Conservation (phyloP, 169 alveolate species). For the Perkinsus marinus region DNA sequence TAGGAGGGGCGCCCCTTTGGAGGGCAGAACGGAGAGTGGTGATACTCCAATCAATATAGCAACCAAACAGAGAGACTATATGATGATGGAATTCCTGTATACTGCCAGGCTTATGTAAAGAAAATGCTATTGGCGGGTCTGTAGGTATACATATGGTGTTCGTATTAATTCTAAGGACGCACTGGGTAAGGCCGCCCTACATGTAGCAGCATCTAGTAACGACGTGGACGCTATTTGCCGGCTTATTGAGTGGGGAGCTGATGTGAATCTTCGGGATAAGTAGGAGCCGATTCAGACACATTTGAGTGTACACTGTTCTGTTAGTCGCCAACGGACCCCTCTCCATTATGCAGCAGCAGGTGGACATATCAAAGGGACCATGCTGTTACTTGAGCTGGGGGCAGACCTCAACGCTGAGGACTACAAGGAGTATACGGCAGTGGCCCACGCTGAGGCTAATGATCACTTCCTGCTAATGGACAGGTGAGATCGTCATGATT, state of each 20-base stretch:
- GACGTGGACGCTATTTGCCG: slow-evolving; percentile 31
- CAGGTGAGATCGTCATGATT: not conserved
- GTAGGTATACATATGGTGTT: not conserved
- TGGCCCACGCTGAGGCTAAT: slow-evolving; percentile 29
- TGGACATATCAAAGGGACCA: not conserved
- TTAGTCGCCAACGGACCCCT: slow-evolving; percentile 6
- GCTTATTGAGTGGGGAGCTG: slow-evolving; percentile 23
- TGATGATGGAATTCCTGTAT: not conserved
- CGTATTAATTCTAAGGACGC: not conserved
- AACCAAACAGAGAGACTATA: not conserved
- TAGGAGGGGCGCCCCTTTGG: slow-evolving; percentile 22
- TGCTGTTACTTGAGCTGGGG: not conserved
- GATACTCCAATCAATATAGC: not conserved
- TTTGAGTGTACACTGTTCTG: not conserved
- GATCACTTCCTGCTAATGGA: slow-evolving; percentile 14
- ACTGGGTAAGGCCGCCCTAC: not conserved
- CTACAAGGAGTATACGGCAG: slow-evolving; percentile 10
- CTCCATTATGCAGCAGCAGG: slow-evolving; percentile 13
- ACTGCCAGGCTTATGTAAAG: not conserved
- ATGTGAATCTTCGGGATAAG: slow-evolving; percentile 12
- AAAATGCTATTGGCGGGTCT: not conserved
- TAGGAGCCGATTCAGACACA: not conserved
- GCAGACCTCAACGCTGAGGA: slow-evolving; percentile 22
- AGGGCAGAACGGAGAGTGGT: slow-evolving; percentile 6
- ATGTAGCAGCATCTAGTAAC: slow-evolving; percentile 21